Evolutionary conservation across 345 rosid species (phyloP).

Genomic region (Gossypium sturtianum): DNA sequence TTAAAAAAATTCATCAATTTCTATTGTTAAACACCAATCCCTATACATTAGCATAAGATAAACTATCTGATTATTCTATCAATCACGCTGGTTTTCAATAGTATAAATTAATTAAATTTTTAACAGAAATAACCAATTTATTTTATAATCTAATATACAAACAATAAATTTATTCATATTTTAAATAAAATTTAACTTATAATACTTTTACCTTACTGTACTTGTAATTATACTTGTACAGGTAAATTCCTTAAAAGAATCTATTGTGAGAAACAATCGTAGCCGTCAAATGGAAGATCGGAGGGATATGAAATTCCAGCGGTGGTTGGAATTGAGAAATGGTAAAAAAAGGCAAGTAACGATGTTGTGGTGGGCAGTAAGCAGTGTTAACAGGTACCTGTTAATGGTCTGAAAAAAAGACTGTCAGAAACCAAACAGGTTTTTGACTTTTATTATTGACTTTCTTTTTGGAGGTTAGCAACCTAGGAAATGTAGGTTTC

Average conservation of each 20-base stretch:
- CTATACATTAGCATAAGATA: too few species aligned
- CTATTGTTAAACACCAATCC: too few species aligned
- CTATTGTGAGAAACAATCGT: neutral
- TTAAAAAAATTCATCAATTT: too few species aligned
- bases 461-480: neutral
- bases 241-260: neutral
- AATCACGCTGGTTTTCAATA: rapidly evolving
- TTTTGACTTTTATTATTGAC: conserved; percentile 12
- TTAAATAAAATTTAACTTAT: too few species aligned
- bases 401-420: conserved; percentile 3
- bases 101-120: too few species aligned
- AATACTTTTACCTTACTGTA: too few species aligned
- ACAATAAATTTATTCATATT: too few species aligned
- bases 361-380: neutral
- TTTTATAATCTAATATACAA: rapidly evolving
- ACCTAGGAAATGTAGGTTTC: conserved; percentile 17
- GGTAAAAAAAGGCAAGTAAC: neutral
- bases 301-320: neutral
- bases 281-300: neutral
- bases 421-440: conserved; percentile 13
- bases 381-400: neutral
- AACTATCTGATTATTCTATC: too few species aligned
- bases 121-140: rapidly evolving
- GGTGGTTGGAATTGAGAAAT: conserved; percentile 4
- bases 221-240: too few species aligned